Evolutionary conservation across 495 filamentous ascomycete genomes (phyloP).

Genomic region (Podospora conica): DNA sequence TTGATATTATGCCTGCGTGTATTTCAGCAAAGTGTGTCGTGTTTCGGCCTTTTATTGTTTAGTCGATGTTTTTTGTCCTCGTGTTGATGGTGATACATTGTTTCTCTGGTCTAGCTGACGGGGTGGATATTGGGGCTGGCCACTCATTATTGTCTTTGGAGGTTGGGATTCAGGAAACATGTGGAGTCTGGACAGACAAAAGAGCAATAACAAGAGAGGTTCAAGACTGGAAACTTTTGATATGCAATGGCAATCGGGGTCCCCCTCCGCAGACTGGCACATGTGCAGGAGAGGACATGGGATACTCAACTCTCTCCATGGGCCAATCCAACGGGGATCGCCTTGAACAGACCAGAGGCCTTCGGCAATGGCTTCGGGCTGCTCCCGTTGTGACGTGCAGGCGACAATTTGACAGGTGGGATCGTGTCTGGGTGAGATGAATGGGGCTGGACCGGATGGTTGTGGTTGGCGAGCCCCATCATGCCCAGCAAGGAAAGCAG

Average conservation of each 20-base stretch:
- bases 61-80: slow-evolving; percentile 3
- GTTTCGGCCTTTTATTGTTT: background rate
- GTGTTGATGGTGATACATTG: background rate
- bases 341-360: background rate
- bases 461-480: background rate
- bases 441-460: background rate
- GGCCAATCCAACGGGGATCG: background rate
- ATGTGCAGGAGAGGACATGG: background rate
- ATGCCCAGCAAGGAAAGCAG: background rate
- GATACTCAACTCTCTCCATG: background rate
- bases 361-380: background rate
- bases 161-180: background rate
- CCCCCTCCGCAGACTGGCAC: background rate
- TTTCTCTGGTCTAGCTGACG: background rate
- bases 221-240: background rate
- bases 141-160: background rate
- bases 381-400: slow-evolving; percentile 7
- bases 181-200: background rate
- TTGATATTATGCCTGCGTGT: slow-evolving; percentile 13
- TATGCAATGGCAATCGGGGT: background rate
- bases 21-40: background rate
- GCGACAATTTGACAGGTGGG: background rate
- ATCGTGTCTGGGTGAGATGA: background rate
- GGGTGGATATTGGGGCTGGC: background rate
- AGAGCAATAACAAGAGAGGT: background rate